These are phyloP conservation scores for Metschnikowia proteae DNA, from an alignment of 805 yeast species.

Conservation along the genomic window DNA sequence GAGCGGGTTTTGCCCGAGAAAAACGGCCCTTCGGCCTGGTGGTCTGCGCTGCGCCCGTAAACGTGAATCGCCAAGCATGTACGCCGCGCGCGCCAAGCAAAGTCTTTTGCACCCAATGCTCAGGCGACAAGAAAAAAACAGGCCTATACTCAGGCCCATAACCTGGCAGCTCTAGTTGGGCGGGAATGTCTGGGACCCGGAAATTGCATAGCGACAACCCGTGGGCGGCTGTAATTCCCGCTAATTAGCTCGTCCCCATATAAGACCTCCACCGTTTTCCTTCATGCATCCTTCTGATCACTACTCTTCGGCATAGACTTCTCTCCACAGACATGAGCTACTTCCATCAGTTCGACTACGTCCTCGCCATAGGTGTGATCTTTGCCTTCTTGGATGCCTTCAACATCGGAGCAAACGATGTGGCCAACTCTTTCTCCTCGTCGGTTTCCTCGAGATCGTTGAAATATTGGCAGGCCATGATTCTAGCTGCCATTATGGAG, in stretches of 20 bases:
- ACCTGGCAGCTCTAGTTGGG: not conserved
- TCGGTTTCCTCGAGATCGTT: slow-evolving; percentile 68
- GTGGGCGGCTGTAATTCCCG: not conserved
- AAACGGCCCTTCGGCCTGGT: not conserved
- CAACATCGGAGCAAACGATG: slow-evolving; percentile 81
- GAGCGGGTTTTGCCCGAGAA: too few relatives aligned
- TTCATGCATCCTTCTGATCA: not conserved
- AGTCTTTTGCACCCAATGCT: slow-evolving; percentile 3
- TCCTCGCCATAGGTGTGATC: slow-evolving; percentile 64
- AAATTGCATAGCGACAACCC: not conserved
- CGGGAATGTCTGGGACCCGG: not conserved
- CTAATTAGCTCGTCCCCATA: not conserved
- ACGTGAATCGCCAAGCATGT: slow-evolving; percentile 5
- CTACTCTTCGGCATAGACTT: not conserved
- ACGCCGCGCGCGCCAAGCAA: slow-evolving; percentile 2
- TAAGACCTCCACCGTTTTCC: not conserved
- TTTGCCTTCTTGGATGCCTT: slow-evolving; percentile 77
- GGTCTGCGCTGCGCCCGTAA: not conserved
- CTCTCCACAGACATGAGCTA: slow-evolving; percentile 23
- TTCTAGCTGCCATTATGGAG: slow-evolving; percentile 66
- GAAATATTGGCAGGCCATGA: slow-evolving; percentile 72
- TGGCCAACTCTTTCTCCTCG: slow-evolving; percentile 76
- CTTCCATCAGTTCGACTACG: slow-evolving; percentile 59
- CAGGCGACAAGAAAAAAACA: not conserved
- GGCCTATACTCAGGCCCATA: not conserved